These are phyloP conservation scores for Wickerhamiella infanticola DNA, from an alignment of 1,139 yeast genomes.

Conservation along the genomic window DNA sequence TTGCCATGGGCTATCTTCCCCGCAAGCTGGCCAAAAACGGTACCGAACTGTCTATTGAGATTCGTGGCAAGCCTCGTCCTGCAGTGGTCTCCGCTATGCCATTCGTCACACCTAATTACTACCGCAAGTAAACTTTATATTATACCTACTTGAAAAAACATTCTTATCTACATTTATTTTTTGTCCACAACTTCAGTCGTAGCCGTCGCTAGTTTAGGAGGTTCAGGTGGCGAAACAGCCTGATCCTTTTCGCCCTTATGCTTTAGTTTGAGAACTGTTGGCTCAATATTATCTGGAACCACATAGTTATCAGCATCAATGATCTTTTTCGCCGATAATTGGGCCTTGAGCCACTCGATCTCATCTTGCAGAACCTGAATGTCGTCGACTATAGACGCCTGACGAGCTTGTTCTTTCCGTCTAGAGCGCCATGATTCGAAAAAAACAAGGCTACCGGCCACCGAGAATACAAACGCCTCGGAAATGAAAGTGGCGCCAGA, in stretches of 20 bases:
- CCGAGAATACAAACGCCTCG: constrained; percentile 58
- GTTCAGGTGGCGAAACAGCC: not conserved
- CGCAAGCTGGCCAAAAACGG: constrained; percentile 65
- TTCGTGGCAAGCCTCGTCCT: constrained; percentile 69
- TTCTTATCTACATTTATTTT: not conserved
- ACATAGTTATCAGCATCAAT: constrained; percentile 27
- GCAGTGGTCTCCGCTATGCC: constrained; percentile 72
- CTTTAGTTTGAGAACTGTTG: constrained; percentile 27
- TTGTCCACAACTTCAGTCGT: not conserved
- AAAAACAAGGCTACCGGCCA: constrained; percentile 66
- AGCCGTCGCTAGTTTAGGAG: not conserved
- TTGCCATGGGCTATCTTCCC: constrained; percentile 81
- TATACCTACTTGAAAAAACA: not conserved
- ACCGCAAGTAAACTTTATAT: constrained; percentile 16
- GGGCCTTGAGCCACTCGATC: constrained; percentile 42
- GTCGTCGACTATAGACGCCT: constrained; percentile 54
- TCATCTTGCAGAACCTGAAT: constrained; percentile 54
- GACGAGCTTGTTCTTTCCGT: constrained; percentile 44
- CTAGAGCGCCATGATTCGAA: constrained; percentile 60
- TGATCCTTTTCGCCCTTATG: constrained; percentile 2
- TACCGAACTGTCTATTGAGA: constrained; percentile 54
- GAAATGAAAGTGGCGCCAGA: constrained; percentile 69
- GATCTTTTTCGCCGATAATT: constrained; percentile 30
- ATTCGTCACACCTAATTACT: constrained; percentile 59
- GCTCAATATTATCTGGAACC: constrained; percentile 34